These are phyloP conservation scores for Kodamaea lidongshanica DNA, from an alignment of 805 yeast genomes.

Conservation along the genomic window DNA sequence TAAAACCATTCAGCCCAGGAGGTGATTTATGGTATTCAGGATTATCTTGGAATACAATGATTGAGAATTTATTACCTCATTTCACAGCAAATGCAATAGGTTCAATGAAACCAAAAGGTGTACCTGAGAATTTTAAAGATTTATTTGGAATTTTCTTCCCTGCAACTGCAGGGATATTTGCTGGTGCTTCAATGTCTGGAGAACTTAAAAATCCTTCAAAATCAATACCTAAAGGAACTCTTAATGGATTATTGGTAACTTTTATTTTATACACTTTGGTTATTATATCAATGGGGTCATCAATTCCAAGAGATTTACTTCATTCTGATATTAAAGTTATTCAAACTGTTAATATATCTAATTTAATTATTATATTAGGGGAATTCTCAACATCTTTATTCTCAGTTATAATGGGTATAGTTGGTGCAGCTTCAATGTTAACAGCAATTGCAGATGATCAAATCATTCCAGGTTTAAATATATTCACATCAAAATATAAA, in stretches of 20 bases:
- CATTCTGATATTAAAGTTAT: slow-evolving; percentile 77
- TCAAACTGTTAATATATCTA: slow-evolving; percentile 70
- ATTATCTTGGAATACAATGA: slow-evolving; percentile 58
- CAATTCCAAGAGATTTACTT: slow-evolving; percentile 75
- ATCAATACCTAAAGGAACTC: slow-evolving; percentile 90
- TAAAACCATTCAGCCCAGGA: slow-evolving; percentile 49
- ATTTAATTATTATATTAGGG: slow-evolving; percentile 71
- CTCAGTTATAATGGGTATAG: slow-evolving; percentile 90
- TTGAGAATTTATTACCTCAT: slow-evolving; percentile 64
- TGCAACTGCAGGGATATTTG: slow-evolving; percentile 96
- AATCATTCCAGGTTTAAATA: slow-evolving; percentile 71
- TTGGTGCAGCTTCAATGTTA: slow-evolving; percentile 88
- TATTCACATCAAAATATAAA: slow-evolving; percentile 39
- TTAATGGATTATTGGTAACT: slow-evolving; percentile 74
- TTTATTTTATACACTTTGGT: slow-evolving; percentile 74
- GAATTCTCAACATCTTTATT: slow-evolving; percentile 87
- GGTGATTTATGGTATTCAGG: slow-evolving; percentile 58
- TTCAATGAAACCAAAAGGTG: slow-evolving; percentile 47
- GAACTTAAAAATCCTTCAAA: slow-evolving; percentile 79
- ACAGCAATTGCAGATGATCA: slow-evolving; percentile 88
- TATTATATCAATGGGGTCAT: slow-evolving; percentile 69
- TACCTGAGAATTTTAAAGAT: slow-evolving; percentile 68
- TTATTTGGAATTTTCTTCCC: slow-evolving; percentile 95
- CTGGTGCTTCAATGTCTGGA: slow-evolving; percentile 99
- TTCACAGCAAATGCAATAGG: slow-evolving; percentile 94